phyloP scores from a whole-genome alignment of 2,329 filamentous ascomycete genomes.

The Biscogniauxia mediterranea region DNA sequence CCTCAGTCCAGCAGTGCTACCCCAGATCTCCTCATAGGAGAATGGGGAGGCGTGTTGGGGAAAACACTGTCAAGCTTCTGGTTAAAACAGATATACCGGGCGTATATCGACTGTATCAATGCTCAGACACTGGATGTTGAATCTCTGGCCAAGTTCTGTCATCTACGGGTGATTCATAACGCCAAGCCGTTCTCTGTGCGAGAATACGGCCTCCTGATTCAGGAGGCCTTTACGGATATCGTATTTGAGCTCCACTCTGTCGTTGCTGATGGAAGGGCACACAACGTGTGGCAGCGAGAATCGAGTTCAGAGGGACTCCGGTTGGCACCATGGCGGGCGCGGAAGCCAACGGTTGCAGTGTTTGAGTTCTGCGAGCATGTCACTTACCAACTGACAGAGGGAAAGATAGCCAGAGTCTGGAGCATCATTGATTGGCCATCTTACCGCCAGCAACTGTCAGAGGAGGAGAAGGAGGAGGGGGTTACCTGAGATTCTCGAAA shows the following conservation, averaged over 20 bases:
- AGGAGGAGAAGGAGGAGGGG: conserved; percentile 1
- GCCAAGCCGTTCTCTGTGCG: conserved; percentile 19
- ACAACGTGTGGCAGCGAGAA: conserved; percentile 33
- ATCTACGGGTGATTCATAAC: conserved; percentile 32
- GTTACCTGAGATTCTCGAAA: neutral
- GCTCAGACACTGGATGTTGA: conserved; percentile 22
- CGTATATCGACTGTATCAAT: conserved; percentile 36
- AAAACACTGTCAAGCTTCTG: conserved; percentile 11
- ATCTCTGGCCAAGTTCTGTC: conserved; percentile 28
- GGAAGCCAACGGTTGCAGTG: conserved; percentile 27
- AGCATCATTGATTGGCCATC: conserved; percentile 33
- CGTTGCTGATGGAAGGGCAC: conserved; percentile 30
- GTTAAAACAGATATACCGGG: conserved; percentile 26
- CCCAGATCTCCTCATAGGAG: conserved; percentile 15
- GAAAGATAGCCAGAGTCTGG: conserved; percentile 35
- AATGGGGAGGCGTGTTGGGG: conserved; percentile 3
- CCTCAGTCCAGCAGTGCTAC: conserved; percentile 6
- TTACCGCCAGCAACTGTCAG: conserved; percentile 23
- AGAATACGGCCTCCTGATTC: conserved; percentile 31
- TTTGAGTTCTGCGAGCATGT: conserved; percentile 36
- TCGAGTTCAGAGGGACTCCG: conserved; percentile 33
- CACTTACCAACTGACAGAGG: conserved; percentile 34
- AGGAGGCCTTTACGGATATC: conserved; percentile 29
- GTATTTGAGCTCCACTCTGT: conserved; percentile 26
- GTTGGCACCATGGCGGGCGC: conserved; percentile 27